Base-by-base conservation (phyloP, 2,329 filamentous ascomycete genomes). In the Lachnellula arida region DNA sequence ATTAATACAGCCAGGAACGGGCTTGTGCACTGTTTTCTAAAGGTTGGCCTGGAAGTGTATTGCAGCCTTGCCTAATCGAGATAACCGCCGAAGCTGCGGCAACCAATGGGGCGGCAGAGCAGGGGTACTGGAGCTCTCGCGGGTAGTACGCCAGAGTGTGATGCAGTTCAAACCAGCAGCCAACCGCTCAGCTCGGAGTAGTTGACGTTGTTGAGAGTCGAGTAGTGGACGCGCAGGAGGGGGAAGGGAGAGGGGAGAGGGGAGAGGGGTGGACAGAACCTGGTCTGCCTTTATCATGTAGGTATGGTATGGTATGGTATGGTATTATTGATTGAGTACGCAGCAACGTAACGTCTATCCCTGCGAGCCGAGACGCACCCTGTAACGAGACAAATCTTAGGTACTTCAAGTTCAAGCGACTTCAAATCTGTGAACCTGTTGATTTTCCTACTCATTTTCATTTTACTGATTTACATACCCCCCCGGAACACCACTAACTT, bases 51-150 rank as follows among this genome's bases (percentile, higher is more conserved):
- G 52, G 56, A 55, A 15, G 51, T 15, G 49, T 46, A 55, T 58
- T 60, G 54, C 54, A 64, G 60, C 63, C 60, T 64, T 66, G 53
- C 66, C 65, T 59, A 63, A 68, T 68, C 62, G 58, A 68, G 66
- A 65, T 68, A 66, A 62, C 62, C 65, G 65, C 65, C 67, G 67
- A 66, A 28, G 58, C 50, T 60, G 58, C 59, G 54, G 51, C 55
- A 61, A 53, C 65, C 64, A 68, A 66, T 68, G 44, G 60, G 47
- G 56, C 58, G 34, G 49, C 52, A 56, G 44, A 55, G 54, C 66
- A 65, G 59, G 67, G 67, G 57, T 62, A 14, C 15, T 34, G 25
- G 28, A 48, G 39, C 53, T 23, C 12, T 61, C 60, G 63, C 63
- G 62, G 44, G 63, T 62, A 64, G 62, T 60, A 57, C 59, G 51